Evolutionary conservation across 495 filamentous ascomycete species (phyloP).

Genomic region (Hypomontagnella monticulosa): DNA sequence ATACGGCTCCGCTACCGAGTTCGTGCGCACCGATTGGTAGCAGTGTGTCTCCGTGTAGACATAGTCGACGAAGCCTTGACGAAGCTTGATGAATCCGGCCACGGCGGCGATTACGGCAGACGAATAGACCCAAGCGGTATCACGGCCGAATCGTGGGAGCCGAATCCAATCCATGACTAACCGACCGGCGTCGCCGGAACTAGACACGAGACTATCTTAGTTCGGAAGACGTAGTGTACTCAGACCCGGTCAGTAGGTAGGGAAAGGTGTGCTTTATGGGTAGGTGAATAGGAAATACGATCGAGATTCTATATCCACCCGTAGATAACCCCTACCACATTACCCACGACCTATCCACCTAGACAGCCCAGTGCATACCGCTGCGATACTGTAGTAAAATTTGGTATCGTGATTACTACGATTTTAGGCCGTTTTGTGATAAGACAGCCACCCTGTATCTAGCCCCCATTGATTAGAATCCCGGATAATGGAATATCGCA

Average conservation of each 20-base stretch:
- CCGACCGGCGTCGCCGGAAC: not conserved
- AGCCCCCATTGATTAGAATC: conserved; percentile 11
- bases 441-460: conserved; percentile 13
- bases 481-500: conserved; percentile 1
- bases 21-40: conserved; percentile 54
- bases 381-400: not conserved
- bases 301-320: too few relatives aligned
- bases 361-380: too few relatives aligned
- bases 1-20: conserved; percentile 36
- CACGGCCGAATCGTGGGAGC: conserved; percentile 23
- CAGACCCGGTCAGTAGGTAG: too few relatives aligned
- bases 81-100: conserved; percentile 26
- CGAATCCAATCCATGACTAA: conserved; percentile 29
- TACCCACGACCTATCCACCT: too few relatives aligned
- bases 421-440: conserved; percentile 6
- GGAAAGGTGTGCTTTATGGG: too few relatives aligned
- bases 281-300: too few relatives aligned
- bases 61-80: conserved; percentile 23
- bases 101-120: conserved; percentile 27
- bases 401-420: not conserved
- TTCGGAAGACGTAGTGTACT: not conserved
- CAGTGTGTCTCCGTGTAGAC: conserved; percentile 48
- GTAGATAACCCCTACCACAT: too few relatives aligned
- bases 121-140: conserved; percentile 31
- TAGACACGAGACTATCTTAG: not conserved